Evolutionary conservation across 768 basidiomycete genomes (phyloP), one percentile per base, ranked within the genome.

Genomic region (Tylopilus subfusipes): DNA sequence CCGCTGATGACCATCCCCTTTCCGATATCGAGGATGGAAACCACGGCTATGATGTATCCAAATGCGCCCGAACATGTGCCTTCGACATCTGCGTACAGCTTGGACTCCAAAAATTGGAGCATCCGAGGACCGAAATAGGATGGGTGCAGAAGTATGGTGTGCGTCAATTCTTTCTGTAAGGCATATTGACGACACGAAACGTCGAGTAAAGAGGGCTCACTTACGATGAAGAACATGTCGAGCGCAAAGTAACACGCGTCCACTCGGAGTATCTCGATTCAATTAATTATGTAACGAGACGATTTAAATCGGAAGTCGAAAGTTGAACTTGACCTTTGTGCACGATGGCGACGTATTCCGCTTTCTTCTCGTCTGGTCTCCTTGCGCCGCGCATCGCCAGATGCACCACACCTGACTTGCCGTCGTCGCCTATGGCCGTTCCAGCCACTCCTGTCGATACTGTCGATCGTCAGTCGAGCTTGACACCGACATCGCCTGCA

Each of bases 41-140:
- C 87, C 44, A 95, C 91, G 30, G 90, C 88, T 67, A 96, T 93
- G 73, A 94, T 92, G 74, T 92, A 93, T 21, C 97, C 97, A 62
- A 94, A 91, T 65, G 90, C 85, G 33, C 97, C 97, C 39, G 90
- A 91, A 68, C 96, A 98, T 48, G 95, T 97, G 25, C 97, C 97
- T 68, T 99, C 96, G 56, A 98, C 95, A 68, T 97, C 94, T 16
- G 91, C 84, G 66, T 97, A 94, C 27, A 98, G 82, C 71, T 97
- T 96, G 50, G 86, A 86, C 70, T 93, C 86, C 50, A 99, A 83
- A 74, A 93, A 95, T 60, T 90, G 88, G 55, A 92, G 83, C 85
- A 98, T 94, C 59, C 91, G 88, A 11, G 96, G 92, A 9, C 95
- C 95, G 68, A 99, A 99, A 73, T 97, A 99, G 18, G 96, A 98